A percentile compares a stretch with the other conserved stretches of the same genome.
Conservation (phyloP, 371 early-diverging fungal genomes). For the Saksenaea oblongispora region DNA sequence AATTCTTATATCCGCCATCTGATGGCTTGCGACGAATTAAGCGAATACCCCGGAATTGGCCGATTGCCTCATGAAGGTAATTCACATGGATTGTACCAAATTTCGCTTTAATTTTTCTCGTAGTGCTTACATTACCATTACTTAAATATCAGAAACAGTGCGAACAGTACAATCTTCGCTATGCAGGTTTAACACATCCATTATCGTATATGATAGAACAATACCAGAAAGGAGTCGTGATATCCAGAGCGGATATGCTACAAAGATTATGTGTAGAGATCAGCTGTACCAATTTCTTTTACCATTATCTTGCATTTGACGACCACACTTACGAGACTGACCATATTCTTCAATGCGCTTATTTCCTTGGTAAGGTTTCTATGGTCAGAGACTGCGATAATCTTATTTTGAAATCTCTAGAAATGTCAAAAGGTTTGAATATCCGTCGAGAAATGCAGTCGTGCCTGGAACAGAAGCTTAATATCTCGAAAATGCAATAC, state of each 20-base stretch:
- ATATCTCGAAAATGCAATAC: slow-evolving; percentile 1
- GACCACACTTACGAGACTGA: slow-evolving; percentile 15
- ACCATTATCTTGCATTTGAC: slow-evolving; percentile 16
- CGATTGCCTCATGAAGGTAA: slow-evolving; percentile 5
- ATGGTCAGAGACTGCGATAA: slow-evolving; percentile 13
- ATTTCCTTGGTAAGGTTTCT: slow-evolving; percentile 29
- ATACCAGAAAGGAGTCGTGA: slow-evolving; percentile 16
- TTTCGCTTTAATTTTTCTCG: not conserved
- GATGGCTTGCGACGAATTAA: slow-evolving; percentile 12
- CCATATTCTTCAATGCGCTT: slow-evolving; percentile 23
- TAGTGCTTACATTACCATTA: slow-evolving; percentile 18
- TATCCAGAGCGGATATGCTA: slow-evolving; percentile 17
- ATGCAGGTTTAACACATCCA: slow-evolving; percentile 16
- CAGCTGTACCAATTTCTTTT: slow-evolving; percentile 22
- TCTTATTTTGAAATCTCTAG: slow-evolving; percentile 12
- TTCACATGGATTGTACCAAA: not conserved
- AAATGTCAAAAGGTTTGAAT: slow-evolving; percentile 52
- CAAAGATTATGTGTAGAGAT: slow-evolving; percentile 21
- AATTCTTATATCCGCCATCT: slow-evolving; percentile 14
- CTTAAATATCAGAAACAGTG: slow-evolving; percentile 15
- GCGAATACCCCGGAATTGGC: not conserved
- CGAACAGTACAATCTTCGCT: not conserved
- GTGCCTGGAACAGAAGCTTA: slow-evolving; percentile 42
- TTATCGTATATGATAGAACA: slow-evolving; percentile 26
- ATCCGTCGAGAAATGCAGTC: slow-evolving; percentile 58